A percentile compares a stretch with the other conserved stretches of the same genome.
These are phyloP conservation scores for Globisporangium orthogonon DNA, from an alignment of 352 stramenopile species.

Conservation along the genomic window DNA sequence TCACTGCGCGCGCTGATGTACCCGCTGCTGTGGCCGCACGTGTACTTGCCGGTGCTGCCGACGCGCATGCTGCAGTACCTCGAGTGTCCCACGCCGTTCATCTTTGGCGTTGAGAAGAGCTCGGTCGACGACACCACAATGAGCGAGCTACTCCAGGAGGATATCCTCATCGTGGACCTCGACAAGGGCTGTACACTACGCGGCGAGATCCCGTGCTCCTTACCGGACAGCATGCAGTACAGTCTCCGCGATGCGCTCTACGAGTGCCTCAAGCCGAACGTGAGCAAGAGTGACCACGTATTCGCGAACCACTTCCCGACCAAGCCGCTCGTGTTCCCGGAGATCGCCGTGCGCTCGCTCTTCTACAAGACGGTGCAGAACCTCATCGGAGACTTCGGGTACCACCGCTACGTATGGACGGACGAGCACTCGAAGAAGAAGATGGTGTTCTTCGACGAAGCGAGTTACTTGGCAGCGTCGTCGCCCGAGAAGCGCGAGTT, in stretches of 20 bases:
- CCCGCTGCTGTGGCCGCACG: slow-evolving; percentile 81
- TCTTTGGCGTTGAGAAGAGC: slow-evolving; percentile 73
- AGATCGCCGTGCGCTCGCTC: slow-evolving; percentile 58
- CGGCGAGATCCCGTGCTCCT: slow-evolving; percentile 41
- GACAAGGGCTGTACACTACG: slow-evolving; percentile 54
- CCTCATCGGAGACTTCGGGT: slow-evolving; percentile 80
- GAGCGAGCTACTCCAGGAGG: slow-evolving; percentile 40
- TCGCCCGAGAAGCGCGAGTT: slow-evolving; percentile 72
- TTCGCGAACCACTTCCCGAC: slow-evolving; percentile 63
- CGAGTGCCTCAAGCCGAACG: slow-evolving; percentile 61
- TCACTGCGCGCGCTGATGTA: slow-evolving; percentile 80
- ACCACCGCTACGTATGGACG: slow-evolving; percentile 79
- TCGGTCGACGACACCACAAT: slow-evolving; percentile 49
- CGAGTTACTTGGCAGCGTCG: slow-evolving; percentile 76
- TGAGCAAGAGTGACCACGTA: slow-evolving; percentile 66
- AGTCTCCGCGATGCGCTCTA: slow-evolving; percentile 46
- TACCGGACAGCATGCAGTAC: slow-evolving; percentile 41
- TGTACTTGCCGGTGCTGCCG: slow-evolving; percentile 80
- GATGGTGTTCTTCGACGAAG: slow-evolving; percentile 83
- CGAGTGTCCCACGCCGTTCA: slow-evolving; percentile 82
- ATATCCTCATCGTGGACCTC: slow-evolving; percentile 69
- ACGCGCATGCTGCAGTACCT: slow-evolving; percentile 77
- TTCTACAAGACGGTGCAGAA: slow-evolving; percentile 59
- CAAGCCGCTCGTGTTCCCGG: slow-evolving; percentile 65
- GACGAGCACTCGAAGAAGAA: slow-evolving; percentile 77